Percentiles rank a stretch among this genome's conserved stretches.
These are phyloP conservation scores for Fusarium tanahbumbuense DNA, from an alignment of 2,329 filamentous ascomycete genomes.

Conservation along the genomic window DNA sequence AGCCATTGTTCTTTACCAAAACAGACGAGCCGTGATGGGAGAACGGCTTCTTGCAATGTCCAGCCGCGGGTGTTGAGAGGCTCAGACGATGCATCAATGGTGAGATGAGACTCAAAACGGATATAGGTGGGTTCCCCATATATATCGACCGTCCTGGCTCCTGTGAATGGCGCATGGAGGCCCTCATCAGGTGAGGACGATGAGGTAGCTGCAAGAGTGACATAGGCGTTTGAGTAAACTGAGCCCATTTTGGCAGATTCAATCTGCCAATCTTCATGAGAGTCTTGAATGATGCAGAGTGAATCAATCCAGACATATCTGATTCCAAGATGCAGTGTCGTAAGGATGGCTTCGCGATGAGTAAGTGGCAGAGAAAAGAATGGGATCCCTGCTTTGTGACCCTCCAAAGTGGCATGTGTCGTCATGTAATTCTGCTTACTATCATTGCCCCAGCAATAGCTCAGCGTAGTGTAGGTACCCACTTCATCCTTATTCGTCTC, in stretches of 20 bases:
- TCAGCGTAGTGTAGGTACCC: neutral
- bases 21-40: neutral
- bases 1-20: conserved; percentile 13
- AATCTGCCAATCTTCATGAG: conserved; percentile 8
- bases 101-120: neutral
- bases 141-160: neutral
- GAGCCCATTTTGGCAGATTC: conserved; percentile 2
- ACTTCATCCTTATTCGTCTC: neutral
- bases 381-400: neutral
- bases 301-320: conserved; percentile 19
- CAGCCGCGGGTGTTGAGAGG: conserved; percentile 7
- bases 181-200: neutral
- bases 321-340: neutral
- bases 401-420: neutral
- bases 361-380: conserved; percentile 2
- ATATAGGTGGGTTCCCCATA: neutral
- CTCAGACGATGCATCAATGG: neutral
- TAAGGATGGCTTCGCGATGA: neutral
- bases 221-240: neutral
- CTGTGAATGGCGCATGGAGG: conserved; percentile 3
- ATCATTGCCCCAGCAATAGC: conserved; percentile 19
- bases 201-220: conserved; percentile 2
- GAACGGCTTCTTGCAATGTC: conserved; percentile 11
- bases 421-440: conserved; percentile 2
- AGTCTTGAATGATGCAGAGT: conserved; percentile 17